These are phyloP conservation scores for Suillus discolor DNA, from an alignment of 768 basidiomycete genomes.

Conservation along the genomic window DNA sequence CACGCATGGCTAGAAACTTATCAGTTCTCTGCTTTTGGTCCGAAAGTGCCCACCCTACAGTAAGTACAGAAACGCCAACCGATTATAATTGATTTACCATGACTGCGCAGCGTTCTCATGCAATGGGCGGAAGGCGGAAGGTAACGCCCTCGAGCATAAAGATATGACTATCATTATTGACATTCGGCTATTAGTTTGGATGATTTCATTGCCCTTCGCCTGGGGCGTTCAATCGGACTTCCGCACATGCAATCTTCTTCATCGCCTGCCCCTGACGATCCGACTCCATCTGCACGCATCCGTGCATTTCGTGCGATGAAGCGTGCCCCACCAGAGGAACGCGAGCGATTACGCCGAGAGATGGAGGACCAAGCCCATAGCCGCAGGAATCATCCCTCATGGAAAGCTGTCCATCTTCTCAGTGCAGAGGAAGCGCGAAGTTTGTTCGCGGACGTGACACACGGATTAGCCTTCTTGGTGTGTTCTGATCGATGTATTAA, in stretches of 20 bases:
- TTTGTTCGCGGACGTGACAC: constrained; percentile 81
- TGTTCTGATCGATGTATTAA: constrained; percentile 22
- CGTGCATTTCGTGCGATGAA: constrained; percentile 75
- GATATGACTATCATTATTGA: neutral
- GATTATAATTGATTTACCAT: constrained; percentile 4
- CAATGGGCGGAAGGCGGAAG: constrained; percentile 92
- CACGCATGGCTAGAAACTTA: constrained; percentile 91
- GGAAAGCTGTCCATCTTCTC: constrained; percentile 82
- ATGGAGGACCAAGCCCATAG: constrained; percentile 37
- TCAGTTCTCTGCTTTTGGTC: constrained; percentile 88
- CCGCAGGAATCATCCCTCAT: constrained; percentile 35
- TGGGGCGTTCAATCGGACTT: constrained; percentile 54
- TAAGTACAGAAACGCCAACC: constrained; percentile 37
- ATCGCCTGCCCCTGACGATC: constrained; percentile 37
- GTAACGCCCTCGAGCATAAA: constrained; percentile 26
- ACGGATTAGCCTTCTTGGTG: constrained; percentile 88
- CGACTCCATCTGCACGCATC: constrained; percentile 71
- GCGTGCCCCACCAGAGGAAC: constrained; percentile 62
- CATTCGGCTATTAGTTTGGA: constrained; percentile 55
- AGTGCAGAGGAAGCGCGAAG: constrained; percentile 83
- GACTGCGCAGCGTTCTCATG: constrained; percentile 70
- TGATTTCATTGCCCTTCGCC: constrained; percentile 80
- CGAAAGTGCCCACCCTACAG: constrained; percentile 87
- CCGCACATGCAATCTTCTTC: constrained; percentile 46
- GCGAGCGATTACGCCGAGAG: constrained; percentile 58